Evolutionary conservation across 2,329 filamentous ascomycete species (phyloP), one percentile per base, ranked within the genome.

Genomic region (Colletotrichum lindemuthianum): DNA sequence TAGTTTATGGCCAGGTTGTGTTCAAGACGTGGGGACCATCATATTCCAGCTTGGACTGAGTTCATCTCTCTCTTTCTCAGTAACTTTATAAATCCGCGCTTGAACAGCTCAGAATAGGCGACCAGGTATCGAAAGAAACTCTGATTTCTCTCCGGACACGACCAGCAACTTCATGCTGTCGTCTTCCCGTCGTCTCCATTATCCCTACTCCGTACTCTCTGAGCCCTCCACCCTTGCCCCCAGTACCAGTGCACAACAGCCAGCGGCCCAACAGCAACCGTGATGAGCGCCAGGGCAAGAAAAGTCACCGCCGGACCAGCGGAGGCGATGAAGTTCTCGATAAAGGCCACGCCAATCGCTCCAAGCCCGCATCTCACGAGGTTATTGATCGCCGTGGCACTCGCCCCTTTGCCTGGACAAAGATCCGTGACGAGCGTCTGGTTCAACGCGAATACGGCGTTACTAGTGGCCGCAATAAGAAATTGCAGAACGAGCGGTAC

Each of bases 361-460:
- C 51, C 58, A 6, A 65, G 36, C 2, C 44, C 61, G 32, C 61
- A 65, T 16, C 58, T 33, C 10, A 65, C 65, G 1, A 77, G 59
- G 63, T 77, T 77, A 54, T 77, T 77, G 34, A 74, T 69, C 1
- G 76, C 75, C 0, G 75, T 77, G 16, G 68, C 70, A 16, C 73
- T 72, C 2, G 76, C 74, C 2, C 72, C 70, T 24, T 69, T 67
- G 1, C 72, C 71, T 0, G 74, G 75, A 47, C 72, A 77, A 4
- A 74, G 60, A 39, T 77, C 76, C 10, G 74, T 68, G 16, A 77
- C 68, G 15, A 77, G 68, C 5, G 75, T 74, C 53, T 73, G 71
- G 57, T 76, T 76, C 15, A 75, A 68, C 8, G 72, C 73, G 53
- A 79, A 79, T 2, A 78, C 68, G 5, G 78, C 77, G 44, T 76